These are phyloP conservation scores for Vitis vinifera DNA, from an alignment of 164 flowering plant species.

Conservation along the genomic window ASM3070453v1 NC_081820.1:13941001-13941500, in stretches of 20 bases:
- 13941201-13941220: conserved; percentile 4
- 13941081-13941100: conserved; percentile 11
- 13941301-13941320: neutral
- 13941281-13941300: neutral
- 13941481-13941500: conserved; percentile 35
- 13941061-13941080: conserved; percentile 10
- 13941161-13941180: conserved; percentile 11
- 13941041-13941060: conserved; percentile 15
- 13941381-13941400: neutral
- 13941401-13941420: conserved; percentile 17
- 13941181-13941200: conserved; percentile 12
- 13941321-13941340: conserved; percentile 13
- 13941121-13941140: conserved; percentile 20
- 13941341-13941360: conserved; percentile 16
- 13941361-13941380: neutral
- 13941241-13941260: conserved; percentile 16
- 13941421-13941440: conserved; percentile 19
- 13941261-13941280: conserved; percentile 16
- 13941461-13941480: conserved; percentile 21
- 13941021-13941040: conserved; percentile 12
- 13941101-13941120: conserved; percentile 8
- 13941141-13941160: conserved; percentile 17
- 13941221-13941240: neutral
- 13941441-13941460: conserved; percentile 42
- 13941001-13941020: conserved; percentile 11